Conservation (phyloP, 495 filamentous ascomycete genomes). For the Trichoderma orchidacearum region DNA sequence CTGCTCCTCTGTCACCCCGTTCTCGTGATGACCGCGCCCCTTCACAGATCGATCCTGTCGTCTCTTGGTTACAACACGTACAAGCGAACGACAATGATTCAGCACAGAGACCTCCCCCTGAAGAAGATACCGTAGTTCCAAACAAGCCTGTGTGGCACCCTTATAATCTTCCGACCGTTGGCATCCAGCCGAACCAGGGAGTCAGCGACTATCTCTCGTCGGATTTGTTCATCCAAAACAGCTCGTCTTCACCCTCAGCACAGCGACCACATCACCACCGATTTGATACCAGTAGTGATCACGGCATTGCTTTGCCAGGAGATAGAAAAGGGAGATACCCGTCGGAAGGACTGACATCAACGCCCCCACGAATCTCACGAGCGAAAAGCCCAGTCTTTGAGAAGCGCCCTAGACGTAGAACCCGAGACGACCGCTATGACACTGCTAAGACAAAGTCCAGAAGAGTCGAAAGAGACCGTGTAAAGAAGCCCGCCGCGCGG, state of each 20-base stretch:
- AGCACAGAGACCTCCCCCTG: background rate
- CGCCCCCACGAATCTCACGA: background rate
- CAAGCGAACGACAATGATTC: background rate
- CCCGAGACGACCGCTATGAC: constrained; percentile 42
- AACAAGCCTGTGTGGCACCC: background rate
- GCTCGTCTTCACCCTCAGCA: background rate
- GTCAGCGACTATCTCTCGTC: background rate
- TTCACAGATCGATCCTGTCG: background rate
- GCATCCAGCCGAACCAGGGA: background rate
- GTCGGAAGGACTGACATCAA: background rate
- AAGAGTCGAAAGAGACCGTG: constrained; percentile 11
- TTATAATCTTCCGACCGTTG: background rate
- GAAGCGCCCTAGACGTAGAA: constrained; percentile 47
- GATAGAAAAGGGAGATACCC: background rate
- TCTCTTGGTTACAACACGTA: background rate
- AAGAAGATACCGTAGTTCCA: background rate
- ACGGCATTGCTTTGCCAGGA: background rate
- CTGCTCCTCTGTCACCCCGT: background rate
- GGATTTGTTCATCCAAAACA: background rate
- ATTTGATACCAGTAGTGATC: background rate
- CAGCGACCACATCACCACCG: background rate
- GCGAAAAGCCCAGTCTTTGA: constrained; percentile 25
- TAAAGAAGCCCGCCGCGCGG: constrained; percentile 20
- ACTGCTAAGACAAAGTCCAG: background rate
- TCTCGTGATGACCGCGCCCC: background rate